Percentiles rank a stretch among this genome's conserved stretches.
These are phyloP conservation scores for Suzukiozyma palmioleophila DNA, from an alignment of 1,139 yeast species.

Conservation along the genomic window DNA sequence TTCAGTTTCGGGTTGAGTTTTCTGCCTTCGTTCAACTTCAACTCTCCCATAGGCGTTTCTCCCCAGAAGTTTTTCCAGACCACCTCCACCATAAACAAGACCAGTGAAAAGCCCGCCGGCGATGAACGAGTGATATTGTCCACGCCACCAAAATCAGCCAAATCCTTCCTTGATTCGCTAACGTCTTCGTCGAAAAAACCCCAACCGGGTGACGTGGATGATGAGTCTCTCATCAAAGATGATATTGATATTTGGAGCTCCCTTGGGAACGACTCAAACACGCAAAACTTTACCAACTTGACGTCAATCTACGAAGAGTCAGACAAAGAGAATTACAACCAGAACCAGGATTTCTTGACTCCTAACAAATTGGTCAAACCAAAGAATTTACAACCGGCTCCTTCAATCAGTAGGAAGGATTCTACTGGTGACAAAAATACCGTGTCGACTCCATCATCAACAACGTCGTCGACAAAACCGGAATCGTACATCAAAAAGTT, in stretches of 20 bases:
- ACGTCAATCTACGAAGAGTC: conserved; percentile 27
- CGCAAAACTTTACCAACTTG: conserved; percentile 21
- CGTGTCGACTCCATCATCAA: background rate
- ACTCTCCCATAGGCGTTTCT: conserved; percentile 36
- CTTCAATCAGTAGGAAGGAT: conserved; percentile 1
- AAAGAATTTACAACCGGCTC: background rate
- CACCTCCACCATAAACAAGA: conserved; percentile 18
- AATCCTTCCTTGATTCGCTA: conserved; percentile 20
- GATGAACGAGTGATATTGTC: conserved; percentile 10
- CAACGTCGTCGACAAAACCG: background rate
- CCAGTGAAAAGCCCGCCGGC: conserved; percentile 3
- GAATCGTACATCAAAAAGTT: background rate
- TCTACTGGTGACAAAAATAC: background rate
- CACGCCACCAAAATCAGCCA: conserved; percentile 21
- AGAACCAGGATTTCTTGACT: conserved; percentile 22
- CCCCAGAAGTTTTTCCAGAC: conserved; percentile 34
- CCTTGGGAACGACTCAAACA: conserved; percentile 19
- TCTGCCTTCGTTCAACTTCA: conserved; percentile 43
- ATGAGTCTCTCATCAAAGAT: conserved; percentile 10
- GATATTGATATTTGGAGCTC: conserved; percentile 32
- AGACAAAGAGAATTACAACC: conserved; percentile 4
- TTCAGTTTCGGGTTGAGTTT: conserved; percentile 40
- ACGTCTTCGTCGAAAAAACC: conserved; percentile 11
- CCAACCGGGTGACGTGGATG: conserved; percentile 7
- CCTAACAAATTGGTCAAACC: conserved; percentile 22